Conservation (phyloP, 2,329 filamentous ascomycete species). For the Alternaria burnsii region DNA sequence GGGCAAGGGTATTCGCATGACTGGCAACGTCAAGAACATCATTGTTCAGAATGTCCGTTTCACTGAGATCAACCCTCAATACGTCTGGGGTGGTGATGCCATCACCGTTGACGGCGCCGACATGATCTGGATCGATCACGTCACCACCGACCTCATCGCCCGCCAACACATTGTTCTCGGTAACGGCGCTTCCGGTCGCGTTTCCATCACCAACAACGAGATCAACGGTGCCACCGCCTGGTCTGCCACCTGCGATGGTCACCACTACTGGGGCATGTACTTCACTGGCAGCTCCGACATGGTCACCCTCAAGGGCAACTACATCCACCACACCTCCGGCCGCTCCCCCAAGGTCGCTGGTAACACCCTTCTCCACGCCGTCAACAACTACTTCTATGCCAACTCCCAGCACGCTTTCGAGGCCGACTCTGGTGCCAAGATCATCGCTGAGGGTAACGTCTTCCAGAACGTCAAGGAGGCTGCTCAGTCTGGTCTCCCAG, state of each 20-base stretch:
- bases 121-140: conserved; percentile 40
- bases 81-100: conserved; percentile 49
- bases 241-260: conserved; percentile 66
- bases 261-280: conserved; percentile 68
- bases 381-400: conserved; percentile 70
- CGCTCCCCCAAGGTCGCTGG: conserved; percentile 65
- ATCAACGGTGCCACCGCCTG: conserved; percentile 64
- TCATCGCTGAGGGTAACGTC: conserved; percentile 66
- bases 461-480: conserved; percentile 63
- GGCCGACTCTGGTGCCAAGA: conserved; percentile 47
- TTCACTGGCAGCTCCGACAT: conserved; percentile 65
- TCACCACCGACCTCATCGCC: conserved; percentile 64
- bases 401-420: conserved; percentile 68
- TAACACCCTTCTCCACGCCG: conserved; percentile 66
- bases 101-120: conserved; percentile 43
- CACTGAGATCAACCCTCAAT: conserved; percentile 51
- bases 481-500: conserved; percentile 53
- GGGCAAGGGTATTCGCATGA: conserved; percentile 65
- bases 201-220: conserved; percentile 68
- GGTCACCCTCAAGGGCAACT: conserved; percentile 68
- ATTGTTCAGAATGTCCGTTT: conserved; percentile 59
- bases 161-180: conserved; percentile 70
- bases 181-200: conserved; percentile 61
- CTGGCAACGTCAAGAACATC: conserved; percentile 58
- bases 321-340: conserved; percentile 66